These are phyloP conservation scores for Oryza australiensis DNA, from an alignment of 176 grass and related monocot species.

Conservation along the genomic window DNA sequence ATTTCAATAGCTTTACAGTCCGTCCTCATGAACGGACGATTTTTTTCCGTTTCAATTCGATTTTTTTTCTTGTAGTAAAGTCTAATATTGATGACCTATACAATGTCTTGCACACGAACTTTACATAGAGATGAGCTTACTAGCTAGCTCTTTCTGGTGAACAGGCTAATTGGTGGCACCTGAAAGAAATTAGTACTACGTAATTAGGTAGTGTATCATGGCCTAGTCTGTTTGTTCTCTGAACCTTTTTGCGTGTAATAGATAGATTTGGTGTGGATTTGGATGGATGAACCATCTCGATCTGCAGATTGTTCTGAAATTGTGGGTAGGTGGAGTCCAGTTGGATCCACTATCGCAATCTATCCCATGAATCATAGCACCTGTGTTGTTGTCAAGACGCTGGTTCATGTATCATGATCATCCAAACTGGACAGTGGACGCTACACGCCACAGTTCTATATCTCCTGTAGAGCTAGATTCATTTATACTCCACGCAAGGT, in stretches of 20 bases:
- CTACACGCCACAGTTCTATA: too few species aligned
- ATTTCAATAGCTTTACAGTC: too few species aligned
- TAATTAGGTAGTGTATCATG: background rate
- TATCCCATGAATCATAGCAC: background rate
- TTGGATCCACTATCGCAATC: background rate
- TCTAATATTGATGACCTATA: too few species aligned
- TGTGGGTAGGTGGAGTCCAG: background rate
- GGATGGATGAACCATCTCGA: background rate
- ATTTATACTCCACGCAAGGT: too few species aligned
- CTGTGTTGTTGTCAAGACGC: background rate
- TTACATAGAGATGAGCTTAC: background rate
- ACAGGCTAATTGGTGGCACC: background rate
- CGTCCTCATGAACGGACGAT: too few species aligned
- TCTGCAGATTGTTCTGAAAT: background rate
- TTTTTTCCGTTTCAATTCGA: too few species aligned
- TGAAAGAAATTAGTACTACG: background rate
- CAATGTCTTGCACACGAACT: too few species aligned
- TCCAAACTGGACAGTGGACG: background rate
- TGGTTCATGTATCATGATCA: background rate
- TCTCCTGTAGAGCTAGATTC: too few species aligned
- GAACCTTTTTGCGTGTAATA: background rate
- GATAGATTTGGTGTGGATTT: background rate
- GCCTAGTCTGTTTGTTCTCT: background rate
- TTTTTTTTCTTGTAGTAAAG: too few species aligned
- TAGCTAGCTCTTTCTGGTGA: background rate